These are phyloP conservation scores for Phyllostachys edulis DNA, from an alignment of 176 grass and related monocot genomes.

Conservation along the genomic window DNA sequence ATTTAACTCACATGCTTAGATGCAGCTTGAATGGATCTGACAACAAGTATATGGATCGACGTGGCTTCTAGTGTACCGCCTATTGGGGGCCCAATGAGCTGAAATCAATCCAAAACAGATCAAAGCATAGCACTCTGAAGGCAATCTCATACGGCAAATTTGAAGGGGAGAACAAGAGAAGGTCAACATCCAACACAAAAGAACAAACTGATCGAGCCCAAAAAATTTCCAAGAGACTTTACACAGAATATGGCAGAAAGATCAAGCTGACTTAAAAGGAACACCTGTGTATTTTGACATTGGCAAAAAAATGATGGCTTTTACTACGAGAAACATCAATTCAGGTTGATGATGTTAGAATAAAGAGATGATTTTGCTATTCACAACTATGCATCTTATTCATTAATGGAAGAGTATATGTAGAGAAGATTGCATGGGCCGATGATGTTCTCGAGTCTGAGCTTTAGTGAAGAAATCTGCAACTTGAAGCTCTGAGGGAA, in stretches of 20 bases:
- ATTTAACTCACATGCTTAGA: conserved; percentile 62
- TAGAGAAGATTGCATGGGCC: too few relatives aligned
- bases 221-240: conserved; percentile 1
- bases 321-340: conserved; percentile 22
- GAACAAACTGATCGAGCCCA: background rate
- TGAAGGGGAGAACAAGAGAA: conserved; percentile 14
- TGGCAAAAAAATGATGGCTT: background rate
- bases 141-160: conserved; percentile 2
- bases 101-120: conserved; percentile 39
- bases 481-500: too few relatives aligned
- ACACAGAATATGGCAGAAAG: background rate
- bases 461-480: too few relatives aligned
- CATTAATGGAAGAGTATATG: too few relatives aligned
- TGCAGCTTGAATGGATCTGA: conserved; percentile 73
- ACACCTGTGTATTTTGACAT: background rate
- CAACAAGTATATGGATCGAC: conserved; percentile 60
- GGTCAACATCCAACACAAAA: conserved; percentile 20
- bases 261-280: conserved; percentile 28
- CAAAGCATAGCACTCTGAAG: conserved; percentile 2
- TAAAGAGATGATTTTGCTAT: too few relatives aligned
- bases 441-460: too few relatives aligned
- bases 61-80: conserved; percentile 45
- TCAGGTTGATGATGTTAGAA: too few relatives aligned
- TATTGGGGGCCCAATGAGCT: conserved; percentile 47
- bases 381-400: too few relatives aligned